A percentile compares a stretch with the other conserved stretches of the same genome.
These are phyloP conservation scores for Silene uniflora DNA, from an alignment of 148 eudicot genomes.

Conservation along the genomic window DNA sequence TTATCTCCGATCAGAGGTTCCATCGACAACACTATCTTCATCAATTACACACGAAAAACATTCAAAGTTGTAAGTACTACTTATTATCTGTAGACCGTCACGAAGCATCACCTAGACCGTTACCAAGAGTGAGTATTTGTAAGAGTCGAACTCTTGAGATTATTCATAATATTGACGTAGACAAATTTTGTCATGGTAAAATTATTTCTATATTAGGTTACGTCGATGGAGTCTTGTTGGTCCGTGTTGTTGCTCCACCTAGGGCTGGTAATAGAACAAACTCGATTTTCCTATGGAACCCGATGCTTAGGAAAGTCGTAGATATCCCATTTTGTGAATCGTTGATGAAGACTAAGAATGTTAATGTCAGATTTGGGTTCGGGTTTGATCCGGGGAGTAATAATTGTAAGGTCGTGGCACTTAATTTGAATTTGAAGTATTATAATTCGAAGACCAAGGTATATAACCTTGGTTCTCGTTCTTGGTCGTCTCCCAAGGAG, in stretches of 20 bases:
- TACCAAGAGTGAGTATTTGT: too few relatives aligned
- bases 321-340: background rate
- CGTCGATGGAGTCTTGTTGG: background rate
- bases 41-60: too few relatives aligned
- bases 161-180: background rate
- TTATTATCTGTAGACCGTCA: too few relatives aligned
- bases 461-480: too few relatives aligned
- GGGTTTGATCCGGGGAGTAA: background rate
- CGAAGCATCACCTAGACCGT: too few relatives aligned
- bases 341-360: background rate
- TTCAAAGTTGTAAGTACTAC: too few relatives aligned
- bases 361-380: background rate
- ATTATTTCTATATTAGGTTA: background rate
- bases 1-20: too few relatives aligned
- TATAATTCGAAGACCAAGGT: background rate
- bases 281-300: background rate
- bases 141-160: too few relatives aligned
- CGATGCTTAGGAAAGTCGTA: background rate
- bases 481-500: too few relatives aligned
- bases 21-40: too few relatives aligned
- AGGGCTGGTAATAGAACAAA: background rate
- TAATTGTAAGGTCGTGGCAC: background rate
- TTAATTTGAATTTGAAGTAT: background rate
- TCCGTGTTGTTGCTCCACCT: background rate
- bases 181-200: background rate